Evolutionary conservation across 805 yeast species (phyloP).

Genomic region (Lipomyces mesembrius): DNA sequence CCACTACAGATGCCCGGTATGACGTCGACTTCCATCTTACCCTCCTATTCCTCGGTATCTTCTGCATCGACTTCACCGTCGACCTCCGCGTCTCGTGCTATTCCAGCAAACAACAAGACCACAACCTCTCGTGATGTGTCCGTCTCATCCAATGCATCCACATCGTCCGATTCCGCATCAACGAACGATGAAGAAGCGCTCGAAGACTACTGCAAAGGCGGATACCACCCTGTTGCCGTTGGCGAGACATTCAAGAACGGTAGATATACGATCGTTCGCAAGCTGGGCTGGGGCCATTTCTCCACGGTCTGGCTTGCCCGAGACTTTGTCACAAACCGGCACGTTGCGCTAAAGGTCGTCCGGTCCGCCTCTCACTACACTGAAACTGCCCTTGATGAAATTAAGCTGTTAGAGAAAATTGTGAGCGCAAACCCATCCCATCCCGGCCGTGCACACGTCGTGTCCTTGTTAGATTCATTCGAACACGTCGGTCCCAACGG

Average conservation of each 20-base stretch:
- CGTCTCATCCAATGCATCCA: conserved; percentile 14
- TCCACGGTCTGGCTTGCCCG: conserved; percentile 92
- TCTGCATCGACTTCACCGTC: conserved; percentile 21
- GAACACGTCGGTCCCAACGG: conserved; percentile 91
- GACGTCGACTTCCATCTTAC: conserved; percentile 14
- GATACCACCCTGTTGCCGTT: conserved; percentile 90
- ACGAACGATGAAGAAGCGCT: conserved; percentile 74
- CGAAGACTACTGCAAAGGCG: conserved; percentile 87
- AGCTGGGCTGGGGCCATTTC: conserved; percentile 99
- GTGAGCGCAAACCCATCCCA: conserved; percentile 68
- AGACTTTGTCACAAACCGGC: conserved; percentile 55
- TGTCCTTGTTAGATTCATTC: conserved; percentile 80
- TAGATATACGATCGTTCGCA: conserved; percentile 79
- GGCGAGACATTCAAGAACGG: conserved; percentile 83
- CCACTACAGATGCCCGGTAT: conserved; percentile 15
- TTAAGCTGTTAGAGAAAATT: conserved; percentile 68
- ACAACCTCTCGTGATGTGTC: conserved; percentile 16
- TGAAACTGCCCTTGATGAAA: conserved; percentile 93
- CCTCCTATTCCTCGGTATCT: conserved; percentile 6
- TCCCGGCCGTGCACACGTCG: conserved; percentile 81
- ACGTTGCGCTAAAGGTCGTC: conserved; percentile 93
- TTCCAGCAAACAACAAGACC: conserved; percentile 3
- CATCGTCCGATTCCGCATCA: conserved; percentile 15
- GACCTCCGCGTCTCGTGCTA: conserved; percentile 12
- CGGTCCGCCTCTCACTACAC: conserved; percentile 88